Percentiles rank a stretch among this genome's conserved stretches.
These are phyloP conservation scores for Bonnemaisonia californica DNA, from an alignment of 31 red algal species.

Conservation along the genomic window DNA sequence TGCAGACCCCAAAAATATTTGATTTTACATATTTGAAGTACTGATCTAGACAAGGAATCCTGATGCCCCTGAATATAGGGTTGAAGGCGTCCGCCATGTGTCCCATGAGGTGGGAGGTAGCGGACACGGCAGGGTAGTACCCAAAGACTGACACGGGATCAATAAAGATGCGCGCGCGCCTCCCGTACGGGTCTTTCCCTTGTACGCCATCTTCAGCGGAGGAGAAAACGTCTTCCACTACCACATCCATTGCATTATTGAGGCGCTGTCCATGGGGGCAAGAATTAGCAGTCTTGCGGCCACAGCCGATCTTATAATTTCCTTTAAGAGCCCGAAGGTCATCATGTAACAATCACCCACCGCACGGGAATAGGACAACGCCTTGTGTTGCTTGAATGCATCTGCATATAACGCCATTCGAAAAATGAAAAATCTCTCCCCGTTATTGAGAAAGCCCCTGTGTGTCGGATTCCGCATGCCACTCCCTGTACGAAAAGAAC, in stretches of 20 bases:
- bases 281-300: constrained; percentile 6
- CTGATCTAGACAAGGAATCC: no score
- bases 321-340: neutral
- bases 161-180: constrained; percentile 5
- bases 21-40: no score
- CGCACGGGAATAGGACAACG: constrained; percentile 5
- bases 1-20: no score
- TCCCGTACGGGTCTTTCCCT: constrained; percentile 6
- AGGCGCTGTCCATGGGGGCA: constrained; percentile 8
- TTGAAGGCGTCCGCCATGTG: no score
- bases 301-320: no score
- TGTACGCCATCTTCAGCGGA: neutral
- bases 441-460: constrained; percentile 4
- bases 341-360: constrained; percentile 23
- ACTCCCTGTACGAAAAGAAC: constrained; percentile 1
- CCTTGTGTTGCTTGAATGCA: constrained; percentile 38
- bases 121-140: no score
- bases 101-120: no score
- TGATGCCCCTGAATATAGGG: no score
- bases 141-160: no score
- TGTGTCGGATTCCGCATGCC: neutral
- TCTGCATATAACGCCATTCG: constrained; percentile 25
- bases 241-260: constrained; percentile 3
- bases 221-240: constrained; percentile 7
- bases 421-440: constrained; percentile 7